Percentiles rank a stretch among this genome's conserved stretches.
Evolutionary conservation across 768 basidiomycete species (phyloP).

Genomic region (Amanita molliuscula): DNA sequence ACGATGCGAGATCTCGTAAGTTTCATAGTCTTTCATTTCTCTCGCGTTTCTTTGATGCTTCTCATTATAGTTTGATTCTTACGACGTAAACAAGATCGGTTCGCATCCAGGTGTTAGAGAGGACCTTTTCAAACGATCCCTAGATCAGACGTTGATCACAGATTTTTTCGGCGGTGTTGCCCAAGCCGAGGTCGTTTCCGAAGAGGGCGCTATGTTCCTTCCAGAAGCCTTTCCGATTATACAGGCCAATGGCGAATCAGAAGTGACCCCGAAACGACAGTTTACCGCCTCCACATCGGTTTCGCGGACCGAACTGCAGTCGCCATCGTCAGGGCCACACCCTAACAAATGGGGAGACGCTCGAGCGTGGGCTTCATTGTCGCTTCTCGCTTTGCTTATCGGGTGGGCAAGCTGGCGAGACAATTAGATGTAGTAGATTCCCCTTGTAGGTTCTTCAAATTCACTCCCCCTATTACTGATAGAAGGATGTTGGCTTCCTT

Average conservation of each 20-base stretch:
- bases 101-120: constrained; percentile 88
- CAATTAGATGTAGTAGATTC: not conserved
- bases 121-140: constrained; percentile 63
- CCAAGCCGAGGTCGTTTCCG: constrained; percentile 54
- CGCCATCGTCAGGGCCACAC: not conserved
- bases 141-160: constrained; percentile 56
- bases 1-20: constrained; percentile 78
- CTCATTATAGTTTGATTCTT: constrained; percentile 61
- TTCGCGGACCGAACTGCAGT: not conserved
- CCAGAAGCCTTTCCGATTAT: not conserved
- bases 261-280: not conserved
- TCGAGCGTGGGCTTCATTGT: constrained; percentile 21
- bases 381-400: constrained; percentile 17
- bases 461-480: not conserved
- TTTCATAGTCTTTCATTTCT: constrained; percentile 8
- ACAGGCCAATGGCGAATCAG: not conserved
- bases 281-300: not conserved
- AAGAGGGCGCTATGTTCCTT: not conserved
- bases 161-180: constrained; percentile 88
- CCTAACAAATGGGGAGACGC: constrained; percentile 10
- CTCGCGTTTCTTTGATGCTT: not conserved
- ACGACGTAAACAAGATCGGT: constrained; percentile 62
- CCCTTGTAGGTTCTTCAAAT: not conserved
- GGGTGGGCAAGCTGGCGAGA: constrained; percentile 16
- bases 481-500: not conserved